These are phyloP conservation scores for Capronia epimyces DNA, from an alignment of 2,329 filamentous ascomycete species.

Conservation along the genomic window DNA sequence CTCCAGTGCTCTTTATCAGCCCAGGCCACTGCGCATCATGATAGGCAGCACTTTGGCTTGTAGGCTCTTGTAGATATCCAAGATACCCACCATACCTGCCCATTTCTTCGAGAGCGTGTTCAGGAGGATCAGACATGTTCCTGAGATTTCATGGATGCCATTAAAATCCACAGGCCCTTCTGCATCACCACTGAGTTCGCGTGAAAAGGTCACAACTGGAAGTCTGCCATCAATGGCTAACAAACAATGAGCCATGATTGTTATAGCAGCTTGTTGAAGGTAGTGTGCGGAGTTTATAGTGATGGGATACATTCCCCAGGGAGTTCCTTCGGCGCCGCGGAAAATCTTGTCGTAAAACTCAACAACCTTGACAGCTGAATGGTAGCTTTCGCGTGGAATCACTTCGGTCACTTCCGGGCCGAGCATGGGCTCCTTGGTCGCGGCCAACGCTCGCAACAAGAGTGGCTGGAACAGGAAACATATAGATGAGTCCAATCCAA, in stretches of 20 bases:
- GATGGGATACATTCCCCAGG: slow-evolving; percentile 32
- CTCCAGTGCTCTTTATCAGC: slow-evolving; percentile 5
- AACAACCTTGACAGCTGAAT: slow-evolving; percentile 31
- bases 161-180: slow-evolving; percentile 28
- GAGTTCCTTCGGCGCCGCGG: slow-evolving; percentile 31
- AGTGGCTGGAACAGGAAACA: slow-evolving; percentile 35
- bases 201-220: slow-evolving; percentile 26
- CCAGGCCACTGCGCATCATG: slow-evolving; percentile 23
- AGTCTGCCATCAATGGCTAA: slow-evolving; percentile 31
- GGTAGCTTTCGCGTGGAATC: slow-evolving; percentile 32
- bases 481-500: slow-evolving; percentile 33
- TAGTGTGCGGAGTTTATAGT: slow-evolving; percentile 34
- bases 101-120: slow-evolving; percentile 28
- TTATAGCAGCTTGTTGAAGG: slow-evolving; percentile 33
- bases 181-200: slow-evolving; percentile 20
- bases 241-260: slow-evolving; percentile 32
- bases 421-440: slow-evolving; percentile 25
- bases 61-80: slow-evolving; percentile 30
- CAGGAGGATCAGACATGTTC: slow-evolving; percentile 28
- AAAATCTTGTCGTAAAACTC: slow-evolving; percentile 32
- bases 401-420: slow-evolving; percentile 13
- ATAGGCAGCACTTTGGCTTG: slow-evolving; percentile 28
- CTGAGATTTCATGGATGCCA: slow-evolving; percentile 29
- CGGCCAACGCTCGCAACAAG: slow-evolving; percentile 27
- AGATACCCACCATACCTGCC: slow-evolving; percentile 29